These are phyloP conservation scores for Aspergillus baeticus DNA, from an alignment of 495 filamentous ascomycete species.

Conservation along the genomic window DNA sequence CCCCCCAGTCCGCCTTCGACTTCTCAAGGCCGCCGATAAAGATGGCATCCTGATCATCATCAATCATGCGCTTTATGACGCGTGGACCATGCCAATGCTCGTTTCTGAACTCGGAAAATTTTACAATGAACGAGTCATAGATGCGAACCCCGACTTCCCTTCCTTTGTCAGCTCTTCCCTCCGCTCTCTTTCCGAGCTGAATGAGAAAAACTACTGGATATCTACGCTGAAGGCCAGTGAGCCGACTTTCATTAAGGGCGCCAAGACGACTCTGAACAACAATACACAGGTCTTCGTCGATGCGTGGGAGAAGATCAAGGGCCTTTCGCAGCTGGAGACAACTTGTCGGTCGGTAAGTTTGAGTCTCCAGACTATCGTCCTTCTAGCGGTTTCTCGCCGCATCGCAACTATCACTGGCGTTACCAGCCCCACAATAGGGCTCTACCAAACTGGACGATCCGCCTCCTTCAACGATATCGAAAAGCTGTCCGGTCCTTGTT, in stretches of 20 bases:
- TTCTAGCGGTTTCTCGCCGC: constrained; percentile 28
- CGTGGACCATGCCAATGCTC: constrained; percentile 31
- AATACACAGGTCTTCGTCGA: constrained; percentile 21
- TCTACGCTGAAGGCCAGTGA: constrained; percentile 10
- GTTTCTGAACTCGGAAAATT: constrained; percentile 27
- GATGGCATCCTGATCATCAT: constrained; percentile 29
- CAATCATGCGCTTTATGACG: constrained; percentile 37
- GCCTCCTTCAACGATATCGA: constrained; percentile 22
- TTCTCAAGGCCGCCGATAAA: constrained; percentile 21
- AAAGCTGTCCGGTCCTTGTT: constrained; percentile 24
- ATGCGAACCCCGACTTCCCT: constrained; percentile 17
- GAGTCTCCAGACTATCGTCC: constrained; percentile 28
- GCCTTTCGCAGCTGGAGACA: constrained; percentile 20
- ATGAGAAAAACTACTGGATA: constrained; percentile 25
- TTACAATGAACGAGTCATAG: constrained; percentile 16
- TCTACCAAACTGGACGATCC: constrained; percentile 36
- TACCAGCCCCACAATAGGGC: constrained; percentile 26
- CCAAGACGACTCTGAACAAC: not conserved
- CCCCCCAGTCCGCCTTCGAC: constrained; percentile 26
- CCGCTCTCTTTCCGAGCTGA: constrained; percentile 17
- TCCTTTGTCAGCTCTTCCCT: constrained; percentile 24
- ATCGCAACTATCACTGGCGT: constrained; percentile 23
- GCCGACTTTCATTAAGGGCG: constrained; percentile 18
- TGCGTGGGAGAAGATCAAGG: constrained; percentile 25
- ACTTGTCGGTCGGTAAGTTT: constrained; percentile 17